Percentiles rank a stretch among this genome's conserved stretches.
Evolutionary conservation across 192 early-diverging fungal species (phyloP).

Genomic region (Rhizoclosmatium sp.): DNA sequence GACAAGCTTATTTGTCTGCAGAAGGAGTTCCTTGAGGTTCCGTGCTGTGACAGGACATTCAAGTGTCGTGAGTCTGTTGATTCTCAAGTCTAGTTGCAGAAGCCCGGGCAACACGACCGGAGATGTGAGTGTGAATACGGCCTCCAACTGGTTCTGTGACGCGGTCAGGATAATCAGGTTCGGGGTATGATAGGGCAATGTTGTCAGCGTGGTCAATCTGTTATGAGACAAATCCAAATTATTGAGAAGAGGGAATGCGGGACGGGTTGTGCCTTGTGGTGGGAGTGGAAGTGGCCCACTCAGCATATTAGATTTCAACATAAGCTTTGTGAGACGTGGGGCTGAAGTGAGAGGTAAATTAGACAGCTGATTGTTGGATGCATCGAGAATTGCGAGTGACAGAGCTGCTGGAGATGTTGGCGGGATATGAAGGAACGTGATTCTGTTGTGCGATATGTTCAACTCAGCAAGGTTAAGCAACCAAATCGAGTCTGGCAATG

Average conservation of each 20-base stretch:
- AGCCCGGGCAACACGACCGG: constrained; percentile 29
- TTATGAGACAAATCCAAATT: constrained; percentile 54
- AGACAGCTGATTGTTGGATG: constrained; percentile 32
- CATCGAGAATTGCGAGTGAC: constrained; percentile 39
- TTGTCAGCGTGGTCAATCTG: constrained; percentile 22
- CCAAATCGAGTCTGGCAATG: constrained; percentile 37
- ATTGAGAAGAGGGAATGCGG: constrained; percentile 25
- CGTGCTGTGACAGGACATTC: constrained; percentile 5
- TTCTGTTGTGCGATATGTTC: constrained; percentile 44
- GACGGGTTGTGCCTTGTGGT: background rate
- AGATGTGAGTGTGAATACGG: background rate
- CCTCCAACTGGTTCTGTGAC: constrained; percentile 39
- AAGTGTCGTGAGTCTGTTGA: constrained; percentile 32
- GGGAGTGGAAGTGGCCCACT: background rate
- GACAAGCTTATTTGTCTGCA: constrained; percentile 17
- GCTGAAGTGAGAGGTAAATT: background rate
- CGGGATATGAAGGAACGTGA: constrained; percentile 33
- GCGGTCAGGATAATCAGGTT: constrained; percentile 36
- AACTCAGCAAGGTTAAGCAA: constrained; percentile 41
- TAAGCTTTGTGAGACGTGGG: constrained; percentile 31
- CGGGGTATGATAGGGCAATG: background rate
- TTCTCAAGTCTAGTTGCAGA: constrained; percentile 35
- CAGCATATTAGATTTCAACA: constrained; percentile 35
- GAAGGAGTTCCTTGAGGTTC: constrained; percentile 36
- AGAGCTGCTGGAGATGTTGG: background rate